A percentile compares a stretch with the other conserved stretches of the same genome.
These are phyloP conservation scores for Yarrowia bubula DNA, from an alignment of 805 yeast genomes.

Conservation along the genomic window DNA sequence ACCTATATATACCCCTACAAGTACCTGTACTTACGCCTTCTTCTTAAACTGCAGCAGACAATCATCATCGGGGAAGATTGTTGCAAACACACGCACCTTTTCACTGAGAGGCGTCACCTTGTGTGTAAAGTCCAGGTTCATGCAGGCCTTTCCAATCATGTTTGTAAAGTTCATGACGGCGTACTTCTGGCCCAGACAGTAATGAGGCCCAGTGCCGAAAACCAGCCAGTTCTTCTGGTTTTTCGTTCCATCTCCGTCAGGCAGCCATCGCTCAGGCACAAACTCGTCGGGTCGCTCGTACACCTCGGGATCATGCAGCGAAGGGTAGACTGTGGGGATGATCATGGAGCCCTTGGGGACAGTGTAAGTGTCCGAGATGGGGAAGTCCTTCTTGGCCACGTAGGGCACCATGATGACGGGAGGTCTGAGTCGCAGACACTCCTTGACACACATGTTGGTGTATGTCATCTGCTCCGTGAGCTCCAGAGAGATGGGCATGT, in stretches of 20 bases:
- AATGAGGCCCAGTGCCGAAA: slow-evolving; percentile 96
- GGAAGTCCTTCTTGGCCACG: slow-evolving; percentile 82
- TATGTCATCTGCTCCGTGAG: slow-evolving; percentile 83
- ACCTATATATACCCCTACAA: slow-evolving; percentile 14
- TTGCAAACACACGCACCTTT: slow-evolving; percentile 93
- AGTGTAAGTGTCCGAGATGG: slow-evolving; percentile 75
- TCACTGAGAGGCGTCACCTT: slow-evolving; percentile 81
- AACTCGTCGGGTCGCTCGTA: slow-evolving; percentile 92
- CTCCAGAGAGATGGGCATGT: slow-evolving; percentile 58
- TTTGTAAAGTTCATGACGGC: slow-evolving; percentile 88
- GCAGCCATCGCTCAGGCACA: slow-evolving; percentile 91
- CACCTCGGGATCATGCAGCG: slow-evolving; percentile 95
- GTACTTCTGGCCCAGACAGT: slow-evolving; percentile 91
- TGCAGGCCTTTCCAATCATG: slow-evolving; percentile 84
- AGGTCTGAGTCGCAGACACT: slow-evolving; percentile 90
- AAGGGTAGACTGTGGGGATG: slow-evolving; percentile 92
- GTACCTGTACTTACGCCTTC: not conserved
- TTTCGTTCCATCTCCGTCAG: slow-evolving; percentile 68
- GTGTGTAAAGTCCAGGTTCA: slow-evolving; percentile 79
- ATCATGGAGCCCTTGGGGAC: slow-evolving; percentile 98
- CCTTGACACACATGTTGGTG: slow-evolving; percentile 88
- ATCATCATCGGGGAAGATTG: slow-evolving; percentile 97
- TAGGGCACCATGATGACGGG: slow-evolving; percentile 99
- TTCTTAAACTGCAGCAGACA: slow-evolving; percentile 65
- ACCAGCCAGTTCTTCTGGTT: slow-evolving; percentile 92